Evolutionary conservation across 495 filamentous ascomycete genomes (phyloP).

Genomic region (Penicillium silybi): DNA sequence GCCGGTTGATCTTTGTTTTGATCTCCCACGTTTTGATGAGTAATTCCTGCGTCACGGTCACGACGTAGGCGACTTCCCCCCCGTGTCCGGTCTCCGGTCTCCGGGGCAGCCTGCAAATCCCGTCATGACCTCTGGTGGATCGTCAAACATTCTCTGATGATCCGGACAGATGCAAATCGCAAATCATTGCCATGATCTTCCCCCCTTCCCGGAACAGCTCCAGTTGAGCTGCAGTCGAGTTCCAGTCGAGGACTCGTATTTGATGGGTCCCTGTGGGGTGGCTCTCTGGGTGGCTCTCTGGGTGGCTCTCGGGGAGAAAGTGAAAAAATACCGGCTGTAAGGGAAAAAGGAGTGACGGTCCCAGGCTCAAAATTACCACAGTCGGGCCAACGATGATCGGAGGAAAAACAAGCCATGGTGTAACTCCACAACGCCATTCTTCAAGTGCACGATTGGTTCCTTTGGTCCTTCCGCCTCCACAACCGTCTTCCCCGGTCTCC

Average conservation of each 20-base stretch:
- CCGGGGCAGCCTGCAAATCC: neutral
- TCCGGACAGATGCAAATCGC: no score
- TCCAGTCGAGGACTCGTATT: neutral
- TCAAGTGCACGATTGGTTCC: neutral
- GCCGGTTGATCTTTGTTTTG: neutral
- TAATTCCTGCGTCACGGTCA: neutral
- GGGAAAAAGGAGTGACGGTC: neutral
- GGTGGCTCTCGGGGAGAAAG: neutral
- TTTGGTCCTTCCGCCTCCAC: neutral
- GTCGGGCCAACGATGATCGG: neutral
- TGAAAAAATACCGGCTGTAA: neutral
- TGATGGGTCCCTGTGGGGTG: neutral
- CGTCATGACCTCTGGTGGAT: neutral
- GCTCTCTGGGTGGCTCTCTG: neutral
- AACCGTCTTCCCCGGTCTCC: constrained; percentile 1
- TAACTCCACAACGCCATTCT: no score
- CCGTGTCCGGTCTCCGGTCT: no score
- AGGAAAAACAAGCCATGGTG: neutral
- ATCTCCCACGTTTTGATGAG: neutral
- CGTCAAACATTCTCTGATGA: neutral
- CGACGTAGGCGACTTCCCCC: constrained; percentile 7
- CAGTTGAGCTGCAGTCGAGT: neutral
- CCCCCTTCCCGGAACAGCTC: neutral
- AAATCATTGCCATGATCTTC: neutral
- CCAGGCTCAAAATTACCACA: neutral